Percentiles rank a stretch among this genome's conserved stretches.
Conservation (phyloP, 2,329 filamentous ascomycete genomes). For the Diplocarpon mali region DNA sequence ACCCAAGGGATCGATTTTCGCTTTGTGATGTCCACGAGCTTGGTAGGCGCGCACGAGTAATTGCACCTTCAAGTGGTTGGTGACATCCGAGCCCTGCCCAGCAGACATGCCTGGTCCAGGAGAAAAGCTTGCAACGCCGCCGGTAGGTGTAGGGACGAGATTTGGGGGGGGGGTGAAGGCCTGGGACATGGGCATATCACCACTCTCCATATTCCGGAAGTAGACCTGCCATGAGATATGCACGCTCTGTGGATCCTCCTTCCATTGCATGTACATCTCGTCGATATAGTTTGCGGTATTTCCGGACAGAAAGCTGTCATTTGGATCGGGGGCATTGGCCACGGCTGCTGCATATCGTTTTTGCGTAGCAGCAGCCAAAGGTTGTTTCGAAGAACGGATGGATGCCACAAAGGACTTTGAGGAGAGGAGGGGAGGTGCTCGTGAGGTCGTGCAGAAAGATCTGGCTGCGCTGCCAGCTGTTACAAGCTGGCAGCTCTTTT, state of each 20-base stretch:
- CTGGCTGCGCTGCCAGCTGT: conserved; percentile 37
- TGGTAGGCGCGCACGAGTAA: conserved; percentile 95
- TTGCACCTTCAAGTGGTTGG: conserved; percentile 97
- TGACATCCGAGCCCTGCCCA: conserved; percentile 68
- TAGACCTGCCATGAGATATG: conserved; percentile 99
- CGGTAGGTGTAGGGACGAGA: conserved; percentile 71
- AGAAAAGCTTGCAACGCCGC: conserved; percentile 63
- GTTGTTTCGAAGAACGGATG: conserved; percentile 35
- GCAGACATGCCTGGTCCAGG: conserved; percentile 56
- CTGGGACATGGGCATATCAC: conserved; percentile 94
- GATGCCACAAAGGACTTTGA: conserved; percentile 28
- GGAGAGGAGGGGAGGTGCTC: conserved; percentile 32
- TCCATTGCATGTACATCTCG: conserved; percentile 99
- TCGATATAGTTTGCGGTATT: conserved; percentile 99
- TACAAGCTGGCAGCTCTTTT: conserved; percentile 54
- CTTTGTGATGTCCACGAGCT: conserved; percentile 95
- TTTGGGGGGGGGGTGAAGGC: conserved; percentile 94
- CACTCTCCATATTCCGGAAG: conserved; percentile 98
- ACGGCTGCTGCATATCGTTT: conserved; percentile 45
- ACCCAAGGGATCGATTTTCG: conserved; percentile 89
- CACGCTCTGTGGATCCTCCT: conserved; percentile 81
- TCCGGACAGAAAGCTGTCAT: conserved; percentile 91
- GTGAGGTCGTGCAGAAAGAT: conserved; percentile 26
- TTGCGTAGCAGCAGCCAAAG: conserved; percentile 35
- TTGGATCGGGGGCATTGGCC: conserved; percentile 57